Percentiles rank a stretch among this genome's conserved stretches.
These are phyloP conservation scores for Spinacia oleracea DNA, from an alignment of 179 eudicot species.

Conservation along the genomic window DNA sequence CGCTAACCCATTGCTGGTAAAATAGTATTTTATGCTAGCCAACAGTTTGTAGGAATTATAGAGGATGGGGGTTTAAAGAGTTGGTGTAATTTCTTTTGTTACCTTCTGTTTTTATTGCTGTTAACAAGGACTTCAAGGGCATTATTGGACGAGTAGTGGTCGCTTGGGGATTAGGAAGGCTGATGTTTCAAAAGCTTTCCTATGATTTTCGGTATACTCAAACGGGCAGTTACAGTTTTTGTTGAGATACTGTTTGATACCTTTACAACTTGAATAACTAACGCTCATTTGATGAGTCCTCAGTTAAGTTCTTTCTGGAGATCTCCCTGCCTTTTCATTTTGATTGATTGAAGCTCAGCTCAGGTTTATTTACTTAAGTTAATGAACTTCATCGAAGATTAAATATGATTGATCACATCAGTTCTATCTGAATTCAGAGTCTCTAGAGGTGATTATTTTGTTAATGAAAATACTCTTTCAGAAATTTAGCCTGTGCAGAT, in stretches of 20 bases:
- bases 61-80: background rate
- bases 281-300: background rate
- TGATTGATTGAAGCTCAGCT: slow-evolving; percentile 3
- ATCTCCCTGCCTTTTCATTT: background rate
- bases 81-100: background rate
- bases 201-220: background rate
- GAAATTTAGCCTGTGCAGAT: background rate
- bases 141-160: background rate
- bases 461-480: background rate
- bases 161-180: background rate
- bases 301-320: background rate
- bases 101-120: background rate
- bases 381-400: background rate
- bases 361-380: background rate
- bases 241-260: background rate
- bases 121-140: background rate
- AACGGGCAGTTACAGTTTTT: background rate
- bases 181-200: background rate
- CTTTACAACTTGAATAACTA: background rate
- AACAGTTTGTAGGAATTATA: background rate
- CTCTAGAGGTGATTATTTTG: background rate
- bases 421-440: background rate
- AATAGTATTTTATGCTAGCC: background rate
- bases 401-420: background rate
- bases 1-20: background rate